Percentiles rank a stretch among this genome's conserved stretches.
Conservation (phyloP, 805 yeast genomes). For the Wickerhamiella musiphila region DNA sequence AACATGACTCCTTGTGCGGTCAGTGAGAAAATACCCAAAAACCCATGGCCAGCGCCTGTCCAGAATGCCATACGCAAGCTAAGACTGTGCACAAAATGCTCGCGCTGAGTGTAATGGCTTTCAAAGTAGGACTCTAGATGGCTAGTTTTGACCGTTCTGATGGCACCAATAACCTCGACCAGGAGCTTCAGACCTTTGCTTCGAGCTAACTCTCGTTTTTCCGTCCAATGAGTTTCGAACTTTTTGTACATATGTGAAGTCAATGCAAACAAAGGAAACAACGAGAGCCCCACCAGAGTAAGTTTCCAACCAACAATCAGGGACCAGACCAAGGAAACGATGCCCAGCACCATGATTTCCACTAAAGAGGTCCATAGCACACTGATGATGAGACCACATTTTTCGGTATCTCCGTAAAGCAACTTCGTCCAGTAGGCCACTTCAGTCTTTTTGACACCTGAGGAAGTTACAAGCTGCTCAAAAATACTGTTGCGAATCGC, state of each 20-base stretch:
- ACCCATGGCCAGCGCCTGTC: conserved; percentile 52
- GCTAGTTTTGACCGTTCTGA: conserved; percentile 46
- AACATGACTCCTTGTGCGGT: conserved; percentile 56
- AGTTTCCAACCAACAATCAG: conserved; percentile 69
- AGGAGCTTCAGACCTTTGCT: conserved; percentile 14
- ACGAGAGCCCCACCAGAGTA: conserved; percentile 62
- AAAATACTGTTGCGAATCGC: conserved; percentile 35
- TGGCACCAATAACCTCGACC: conserved; percentile 37
- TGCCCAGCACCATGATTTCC: conserved; percentile 36
- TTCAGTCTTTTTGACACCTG: conserved; percentile 29
- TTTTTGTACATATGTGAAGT: conserved; percentile 36
- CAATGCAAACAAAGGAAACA: conserved; percentile 45
- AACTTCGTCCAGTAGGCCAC: conserved; percentile 38
- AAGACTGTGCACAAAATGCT: conserved; percentile 21
- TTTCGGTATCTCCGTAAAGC: conserved; percentile 67
- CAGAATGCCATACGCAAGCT: conserved; percentile 37
- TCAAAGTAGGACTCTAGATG: conserved; percentile 34
- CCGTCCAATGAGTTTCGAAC: conserved; percentile 14
- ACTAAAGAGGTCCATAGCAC: conserved; percentile 40
- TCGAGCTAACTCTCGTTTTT: conserved; percentile 7
- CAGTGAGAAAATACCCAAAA: conserved; percentile 35
- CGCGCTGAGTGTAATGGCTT: conserved; percentile 9
- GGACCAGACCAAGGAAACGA: conserved; percentile 63
- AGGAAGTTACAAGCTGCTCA: conserved; percentile 32
- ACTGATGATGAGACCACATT: conserved; percentile 46